Conservation (phyloP, 331 rosid genomes). For the Rosa hybrid region DNA sequence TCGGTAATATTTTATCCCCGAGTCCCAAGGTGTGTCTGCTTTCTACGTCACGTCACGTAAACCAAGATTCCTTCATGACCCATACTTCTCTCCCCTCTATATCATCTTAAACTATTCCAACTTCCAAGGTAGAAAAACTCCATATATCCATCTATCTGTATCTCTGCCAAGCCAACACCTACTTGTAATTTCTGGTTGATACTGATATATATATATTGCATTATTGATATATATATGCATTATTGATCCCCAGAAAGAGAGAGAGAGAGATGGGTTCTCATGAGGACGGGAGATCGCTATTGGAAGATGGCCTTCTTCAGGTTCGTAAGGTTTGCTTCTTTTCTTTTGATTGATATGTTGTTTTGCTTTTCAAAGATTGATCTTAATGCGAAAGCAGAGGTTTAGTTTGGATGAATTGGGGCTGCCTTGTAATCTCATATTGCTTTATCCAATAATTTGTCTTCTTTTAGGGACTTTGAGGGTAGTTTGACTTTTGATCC, state of each 20-base stretch:
- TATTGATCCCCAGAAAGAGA: background rate
- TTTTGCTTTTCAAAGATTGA: background rate
- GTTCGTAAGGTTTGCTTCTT: conserved; percentile 24
- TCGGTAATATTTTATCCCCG: background rate
- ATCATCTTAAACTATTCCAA: background rate
- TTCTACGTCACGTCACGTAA: background rate
- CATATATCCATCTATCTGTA: background rate
- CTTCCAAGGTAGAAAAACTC: background rate
- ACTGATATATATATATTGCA: too few species aligned
- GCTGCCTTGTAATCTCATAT: too few species aligned
- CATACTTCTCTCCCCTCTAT: background rate
- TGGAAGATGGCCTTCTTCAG: conserved; percentile 72
- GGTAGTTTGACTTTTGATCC: background rate
- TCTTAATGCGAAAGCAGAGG: background rate
- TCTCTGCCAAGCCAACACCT: background rate
- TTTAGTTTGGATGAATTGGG: background rate
- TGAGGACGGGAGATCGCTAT: conserved; percentile 46
- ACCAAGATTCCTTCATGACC: background rate
- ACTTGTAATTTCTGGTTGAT: background rate
- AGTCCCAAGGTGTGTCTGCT: conserved; percentile 7
- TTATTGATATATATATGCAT: background rate
- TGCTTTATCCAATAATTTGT: background rate
- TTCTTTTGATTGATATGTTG: background rate
- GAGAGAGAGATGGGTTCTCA: conserved; percentile 59
- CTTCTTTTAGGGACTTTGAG: background rate